phyloP scores from a whole-genome alignment of 1,284 basidiomycete species.

The Ceratobasidium sp. region DNA sequence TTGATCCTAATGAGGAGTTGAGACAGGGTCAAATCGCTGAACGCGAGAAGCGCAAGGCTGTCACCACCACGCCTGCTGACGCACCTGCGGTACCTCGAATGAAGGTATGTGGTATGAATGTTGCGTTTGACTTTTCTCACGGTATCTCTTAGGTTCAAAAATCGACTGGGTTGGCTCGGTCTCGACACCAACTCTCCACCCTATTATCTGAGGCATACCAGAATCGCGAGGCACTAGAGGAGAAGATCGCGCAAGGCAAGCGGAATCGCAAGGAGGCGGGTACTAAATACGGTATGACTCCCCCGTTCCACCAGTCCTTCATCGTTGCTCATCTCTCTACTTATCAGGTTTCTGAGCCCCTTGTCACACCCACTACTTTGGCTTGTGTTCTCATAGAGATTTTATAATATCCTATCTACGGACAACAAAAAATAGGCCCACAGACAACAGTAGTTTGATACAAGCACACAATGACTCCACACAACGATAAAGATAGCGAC shows the following conservation, averaged over 20 bases:
- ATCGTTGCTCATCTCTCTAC: neutral
- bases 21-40: slow-evolving; percentile 69
- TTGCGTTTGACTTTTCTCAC: slow-evolving; percentile 44
- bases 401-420: slow-evolving; percentile 40
- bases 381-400: neutral
- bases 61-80: slow-evolving; percentile 69
- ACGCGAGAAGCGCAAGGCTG: slow-evolving; percentile 76
- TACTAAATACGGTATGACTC: slow-evolving; percentile 77
- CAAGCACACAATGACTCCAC: slow-evolving; percentile 45
- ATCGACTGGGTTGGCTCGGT: slow-evolving; percentile 66
- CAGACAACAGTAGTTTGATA: slow-evolving; percentile 46
- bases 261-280: slow-evolving; percentile 87
- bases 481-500: slow-evolving; percentile 47
- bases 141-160: slow-evolving; percentile 43
- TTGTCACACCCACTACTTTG: too few species aligned
- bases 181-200: slow-evolving; percentile 81
- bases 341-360: slow-evolving; percentile 32
- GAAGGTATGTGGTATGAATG: slow-evolving; percentile 61
- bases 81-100: slow-evolving; percentile 74
- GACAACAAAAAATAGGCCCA: slow-evolving; percentile 36
- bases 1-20: slow-evolving; percentile 80
- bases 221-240: slow-evolving; percentile 82
- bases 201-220: slow-evolving; percentile 81
- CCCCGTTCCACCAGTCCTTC: neutral
- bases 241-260: slow-evolving; percentile 81